Percentiles rank a stretch among this genome's conserved stretches.
Evolutionary conservation across 2,329 filamentous ascomycete genomes (phyloP).

Genomic region (Zalaria sp.): DNA sequence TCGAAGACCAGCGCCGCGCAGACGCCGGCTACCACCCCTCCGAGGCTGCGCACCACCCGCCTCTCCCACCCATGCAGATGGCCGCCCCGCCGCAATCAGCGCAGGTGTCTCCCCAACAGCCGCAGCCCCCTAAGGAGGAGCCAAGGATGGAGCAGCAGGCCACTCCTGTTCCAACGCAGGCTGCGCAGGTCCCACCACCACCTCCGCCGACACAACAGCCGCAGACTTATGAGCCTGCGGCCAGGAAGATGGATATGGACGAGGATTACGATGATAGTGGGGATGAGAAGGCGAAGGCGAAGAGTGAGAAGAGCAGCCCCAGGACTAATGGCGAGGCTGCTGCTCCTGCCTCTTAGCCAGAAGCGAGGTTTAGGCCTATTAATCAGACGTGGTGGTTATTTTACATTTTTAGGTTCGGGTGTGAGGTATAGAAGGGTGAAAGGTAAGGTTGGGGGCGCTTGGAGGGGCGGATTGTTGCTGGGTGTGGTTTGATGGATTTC

Average conservation of each 20-base stretch:
- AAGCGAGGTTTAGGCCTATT: no score
- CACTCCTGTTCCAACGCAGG: constrained; percentile 27
- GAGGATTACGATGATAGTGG: constrained; percentile 94
- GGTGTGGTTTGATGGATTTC: no score
- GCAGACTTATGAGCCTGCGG: constrained; percentile 62
- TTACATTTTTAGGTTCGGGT: no score
- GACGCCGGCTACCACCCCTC: constrained; percentile 81
- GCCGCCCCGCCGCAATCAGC: constrained; percentile 31
- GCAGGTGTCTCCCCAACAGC: constrained; percentile 18
- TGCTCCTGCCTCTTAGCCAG: no score
- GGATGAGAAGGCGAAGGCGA: constrained; percentile 47
- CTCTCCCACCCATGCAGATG: constrained; percentile 42
- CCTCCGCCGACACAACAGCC: constrained; percentile 8
- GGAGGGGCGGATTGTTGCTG: no score
- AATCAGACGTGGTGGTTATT: no score
- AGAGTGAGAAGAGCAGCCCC: constrained; percentile 31
- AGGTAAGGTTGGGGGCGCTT: no score
- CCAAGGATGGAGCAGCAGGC: constrained; percentile 16
- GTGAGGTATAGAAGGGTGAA: no score
- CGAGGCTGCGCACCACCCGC: constrained; percentile 77
- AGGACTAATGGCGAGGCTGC: constrained; percentile 6
- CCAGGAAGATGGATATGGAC: constrained; percentile 90
- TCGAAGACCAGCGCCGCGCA: constrained; percentile 51
- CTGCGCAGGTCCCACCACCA: constrained; percentile 11
- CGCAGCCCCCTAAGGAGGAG: constrained; percentile 17